These are phyloP conservation scores for Lactarius sanguifluus DNA, from an alignment of 768 basidiomycete species.

Conservation along the genomic window DNA sequence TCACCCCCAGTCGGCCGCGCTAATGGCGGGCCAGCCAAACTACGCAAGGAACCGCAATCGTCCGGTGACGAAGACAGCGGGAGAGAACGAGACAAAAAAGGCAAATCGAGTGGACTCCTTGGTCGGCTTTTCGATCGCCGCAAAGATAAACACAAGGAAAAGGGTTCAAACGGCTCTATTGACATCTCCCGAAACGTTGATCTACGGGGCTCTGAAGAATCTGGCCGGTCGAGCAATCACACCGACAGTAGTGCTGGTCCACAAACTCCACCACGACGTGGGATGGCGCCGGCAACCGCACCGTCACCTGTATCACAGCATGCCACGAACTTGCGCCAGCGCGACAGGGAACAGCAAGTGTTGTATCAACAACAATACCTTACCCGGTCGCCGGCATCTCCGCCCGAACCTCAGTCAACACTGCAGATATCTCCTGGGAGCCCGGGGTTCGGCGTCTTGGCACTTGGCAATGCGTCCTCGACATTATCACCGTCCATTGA, in stretches of 20 bases:
- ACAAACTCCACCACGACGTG: conserved; percentile 35
- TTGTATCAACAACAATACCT: conserved; percentile 84
- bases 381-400: conserved; percentile 77
- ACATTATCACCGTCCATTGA: conserved; percentile 46
- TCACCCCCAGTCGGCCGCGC: conserved; percentile 10
- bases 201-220: conserved; percentile 59
- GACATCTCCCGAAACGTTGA: conserved; percentile 40
- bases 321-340: conserved; percentile 70
- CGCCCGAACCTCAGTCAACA: conserved; percentile 69
- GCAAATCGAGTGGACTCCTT: conserved; percentile 67
- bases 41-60: conserved; percentile 47
- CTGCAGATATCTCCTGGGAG: conserved; percentile 78
- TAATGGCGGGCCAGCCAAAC: conserved; percentile 34
- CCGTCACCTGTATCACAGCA: conserved; percentile 55
- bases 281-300: conserved; percentile 37
- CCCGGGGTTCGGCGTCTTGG: conserved; percentile 51
- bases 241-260: conserved; percentile 12
- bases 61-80: conserved; percentile 43
- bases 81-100: conserved; percentile 61
- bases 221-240: conserved; percentile 51
- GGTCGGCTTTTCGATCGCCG: conserved; percentile 71
- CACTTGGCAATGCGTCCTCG: conserved; percentile 42
- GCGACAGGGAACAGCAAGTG: conserved; percentile 85
- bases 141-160: conserved; percentile 73
- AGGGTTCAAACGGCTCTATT: conserved; percentile 43